These are phyloP conservation scores for Anastatica hierochuntica DNA, from an alignment of 345 rosid genomes.

Conservation along the genomic window DNA sequence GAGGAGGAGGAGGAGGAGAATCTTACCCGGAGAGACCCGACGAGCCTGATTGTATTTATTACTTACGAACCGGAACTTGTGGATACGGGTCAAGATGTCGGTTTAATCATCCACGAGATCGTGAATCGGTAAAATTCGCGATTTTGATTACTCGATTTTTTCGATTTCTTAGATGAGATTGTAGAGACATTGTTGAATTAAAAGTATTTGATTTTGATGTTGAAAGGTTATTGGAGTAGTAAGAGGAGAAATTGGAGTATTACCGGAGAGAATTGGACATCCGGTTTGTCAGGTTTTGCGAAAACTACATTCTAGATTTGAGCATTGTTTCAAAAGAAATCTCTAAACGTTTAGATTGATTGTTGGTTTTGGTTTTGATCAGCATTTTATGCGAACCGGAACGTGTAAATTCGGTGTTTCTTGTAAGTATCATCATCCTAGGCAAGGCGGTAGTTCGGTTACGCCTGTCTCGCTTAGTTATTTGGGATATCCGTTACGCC, in stretches of 20 bases:
- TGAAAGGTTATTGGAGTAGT: constrained; percentile 60
- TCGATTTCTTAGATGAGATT: neutral
- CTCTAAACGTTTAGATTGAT: no score
- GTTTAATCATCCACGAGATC: constrained; percentile 92
- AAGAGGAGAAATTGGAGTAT: constrained; percentile 49
- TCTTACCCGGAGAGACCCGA: constrained; percentile 75
- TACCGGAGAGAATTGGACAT: constrained; percentile 74
- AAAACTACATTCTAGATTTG: neutral
- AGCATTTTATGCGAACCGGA: constrained; percentile 93
- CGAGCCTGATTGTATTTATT: constrained; percentile 76
- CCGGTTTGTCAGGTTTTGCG: constrained; percentile 80
- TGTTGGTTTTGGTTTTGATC: neutral
- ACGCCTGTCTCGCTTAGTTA: constrained; percentile 50
- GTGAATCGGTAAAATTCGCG: constrained; percentile 46
- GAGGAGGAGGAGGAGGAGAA: constrained; percentile 37
- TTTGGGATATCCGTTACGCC: constrained; percentile 79
- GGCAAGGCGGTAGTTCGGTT: constrained; percentile 55
- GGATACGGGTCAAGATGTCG: constrained; percentile 88
- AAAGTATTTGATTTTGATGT: neutral
- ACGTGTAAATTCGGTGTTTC: constrained; percentile 86
- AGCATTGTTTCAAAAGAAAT: neutral
- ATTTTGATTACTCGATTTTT: neutral
- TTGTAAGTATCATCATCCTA: constrained; percentile 94
- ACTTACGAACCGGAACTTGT: constrained; percentile 74
- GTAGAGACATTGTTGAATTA: constrained; percentile 8